Evolutionary conservation across 805 yeast genomes (phyloP), one percentile per base, ranked within the genome.

Genomic region (Vanderwaltozyma yarrowii): DNA sequence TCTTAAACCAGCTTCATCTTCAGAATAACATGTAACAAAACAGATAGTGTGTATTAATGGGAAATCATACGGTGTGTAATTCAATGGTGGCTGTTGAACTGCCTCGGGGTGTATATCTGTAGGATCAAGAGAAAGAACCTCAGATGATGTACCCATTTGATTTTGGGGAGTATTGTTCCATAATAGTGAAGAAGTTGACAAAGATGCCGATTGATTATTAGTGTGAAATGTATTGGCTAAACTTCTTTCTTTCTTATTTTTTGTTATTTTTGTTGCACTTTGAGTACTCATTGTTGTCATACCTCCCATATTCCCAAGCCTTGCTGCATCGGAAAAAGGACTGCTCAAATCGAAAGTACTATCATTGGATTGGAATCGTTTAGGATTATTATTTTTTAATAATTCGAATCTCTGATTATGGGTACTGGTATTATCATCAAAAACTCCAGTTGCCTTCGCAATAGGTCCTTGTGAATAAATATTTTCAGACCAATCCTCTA

Each of bases 1-100:
- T 51, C 97, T 71, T 41, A 92, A 61, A 44, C 94, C 95, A 11
- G 70, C 80, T 48, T 76, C 83, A 57, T 86, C 94, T 64, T 92
- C 98, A 2, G 96, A 87, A 56, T 92, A 92, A 54, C 96, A 89
- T 1, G 98, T 92, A 9, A 92, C 94, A 42, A 81, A 66, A 47
- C 80, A 76, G 51, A 83, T 71, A 0, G 78, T 69, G 49, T 82
- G 92, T 13, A 80, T 68, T 49, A 92, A 70, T 13, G 98, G 86
- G 50, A 66, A 85, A 0, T 78, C 81, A 61, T 72, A 85, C 4
- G 98, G 97, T 67, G 83, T 88, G 65, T 76, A 88, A 43, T 74
- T 82, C 14, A 78, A 73, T 1, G 95, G 95, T 0, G 97, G 96
- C 57, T 89, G 97, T 2, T 94, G 84, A 13, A 88, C 82, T 21